These are phyloP conservation scores for Exidia glandulosa DNA, from an alignment of 768 basidiomycete species.

Conservation along the genomic window DNA sequence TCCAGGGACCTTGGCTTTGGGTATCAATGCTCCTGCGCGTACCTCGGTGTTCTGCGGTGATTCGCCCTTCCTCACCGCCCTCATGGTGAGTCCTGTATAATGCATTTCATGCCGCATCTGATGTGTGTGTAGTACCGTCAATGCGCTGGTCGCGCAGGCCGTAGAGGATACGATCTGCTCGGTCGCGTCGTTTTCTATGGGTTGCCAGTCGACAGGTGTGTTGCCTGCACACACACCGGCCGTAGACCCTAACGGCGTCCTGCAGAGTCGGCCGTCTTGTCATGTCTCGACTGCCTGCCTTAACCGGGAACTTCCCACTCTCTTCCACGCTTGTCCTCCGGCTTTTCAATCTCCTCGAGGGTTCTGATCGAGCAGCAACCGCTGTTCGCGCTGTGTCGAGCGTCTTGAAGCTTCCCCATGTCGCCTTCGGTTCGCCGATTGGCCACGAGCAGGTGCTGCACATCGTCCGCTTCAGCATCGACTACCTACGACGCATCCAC, in stretches of 20 bases:
- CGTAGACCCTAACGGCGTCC: no score
- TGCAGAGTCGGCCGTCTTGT: conserved; percentile 54
- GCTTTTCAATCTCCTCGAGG: conserved; percentile 53
- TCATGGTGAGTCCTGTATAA: conserved; percentile 35
- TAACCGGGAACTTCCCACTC: conserved; percentile 54
- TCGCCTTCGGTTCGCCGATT: conserved; percentile 44
- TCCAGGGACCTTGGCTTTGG: conserved; percentile 55
- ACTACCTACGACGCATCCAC: conserved; percentile 50
- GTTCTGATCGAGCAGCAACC: conserved; percentile 38
- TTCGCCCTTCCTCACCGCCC: conserved; percentile 47
- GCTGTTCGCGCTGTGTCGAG: conserved; percentile 41
- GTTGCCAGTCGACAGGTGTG: conserved; percentile 45
- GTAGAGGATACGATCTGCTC: conserved; percentile 57
- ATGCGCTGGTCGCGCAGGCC: conserved; percentile 62
- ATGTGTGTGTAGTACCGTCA: conserved; percentile 45
- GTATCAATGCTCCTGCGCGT: conserved; percentile 65
- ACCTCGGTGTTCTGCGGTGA: conserved; percentile 55
- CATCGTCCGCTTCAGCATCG: conserved; percentile 59
- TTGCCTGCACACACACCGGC: no score
- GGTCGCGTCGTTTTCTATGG: conserved; percentile 70
- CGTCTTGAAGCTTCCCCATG: conserved; percentile 44
- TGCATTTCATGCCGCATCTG: conserved; percentile 7
- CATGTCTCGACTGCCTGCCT: conserved; percentile 49
- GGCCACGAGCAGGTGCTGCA: conserved; percentile 50
- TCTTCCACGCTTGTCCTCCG: conserved; percentile 56